Conservation (phyloP, 352 stramenopile species). For the Phytophthora capsici region DNA sequence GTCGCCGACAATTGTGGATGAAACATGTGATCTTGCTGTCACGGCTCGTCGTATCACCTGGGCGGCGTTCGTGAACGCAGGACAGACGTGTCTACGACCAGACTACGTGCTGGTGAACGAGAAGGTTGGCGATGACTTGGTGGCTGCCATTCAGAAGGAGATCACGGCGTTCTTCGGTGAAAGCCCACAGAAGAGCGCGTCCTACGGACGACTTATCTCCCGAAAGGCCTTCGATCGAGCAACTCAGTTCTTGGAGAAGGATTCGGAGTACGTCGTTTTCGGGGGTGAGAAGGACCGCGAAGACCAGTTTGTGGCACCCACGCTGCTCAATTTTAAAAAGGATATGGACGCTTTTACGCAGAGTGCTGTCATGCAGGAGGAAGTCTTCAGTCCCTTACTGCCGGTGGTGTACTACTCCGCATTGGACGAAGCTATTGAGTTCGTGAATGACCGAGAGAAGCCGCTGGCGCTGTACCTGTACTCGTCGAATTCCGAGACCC, state of each 20-base stretch:
- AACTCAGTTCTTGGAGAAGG: conserved; percentile 58
- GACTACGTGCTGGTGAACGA: conserved; percentile 93
- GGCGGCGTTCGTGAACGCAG: conserved; percentile 89
- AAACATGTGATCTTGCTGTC: conserved; percentile 60
- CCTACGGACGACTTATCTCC: conserved; percentile 76
- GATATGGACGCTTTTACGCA: conserved; percentile 52
- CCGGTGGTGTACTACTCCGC: conserved; percentile 87
- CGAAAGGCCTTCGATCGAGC: conserved; percentile 61
- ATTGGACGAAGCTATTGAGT: conserved; percentile 48
- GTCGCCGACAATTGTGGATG: conserved; percentile 85
- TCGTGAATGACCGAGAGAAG: conserved; percentile 61
- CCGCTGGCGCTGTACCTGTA: conserved; percentile 91
- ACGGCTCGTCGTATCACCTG: conserved; percentile 84
- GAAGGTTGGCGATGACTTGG: conserved; percentile 64
- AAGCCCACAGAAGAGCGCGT: conserved; percentile 49
- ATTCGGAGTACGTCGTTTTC: conserved; percentile 60
- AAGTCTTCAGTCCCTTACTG: conserved; percentile 97
- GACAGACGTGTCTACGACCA: conserved; percentile 94
- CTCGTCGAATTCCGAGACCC: conserved; percentile 41
- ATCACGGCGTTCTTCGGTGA: conserved; percentile 62
- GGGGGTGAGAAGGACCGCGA: conserved; percentile 67
- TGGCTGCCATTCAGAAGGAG: conserved; percentile 47
- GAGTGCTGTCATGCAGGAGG: conserved; percentile 87
- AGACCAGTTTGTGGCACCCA: conserved; percentile 86
- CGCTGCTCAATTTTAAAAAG: conserved; percentile 89